These are phyloP conservation scores for Starmerella ratchasimensis DNA, from an alignment of 805 yeast species.

Conservation along the genomic window DNA sequence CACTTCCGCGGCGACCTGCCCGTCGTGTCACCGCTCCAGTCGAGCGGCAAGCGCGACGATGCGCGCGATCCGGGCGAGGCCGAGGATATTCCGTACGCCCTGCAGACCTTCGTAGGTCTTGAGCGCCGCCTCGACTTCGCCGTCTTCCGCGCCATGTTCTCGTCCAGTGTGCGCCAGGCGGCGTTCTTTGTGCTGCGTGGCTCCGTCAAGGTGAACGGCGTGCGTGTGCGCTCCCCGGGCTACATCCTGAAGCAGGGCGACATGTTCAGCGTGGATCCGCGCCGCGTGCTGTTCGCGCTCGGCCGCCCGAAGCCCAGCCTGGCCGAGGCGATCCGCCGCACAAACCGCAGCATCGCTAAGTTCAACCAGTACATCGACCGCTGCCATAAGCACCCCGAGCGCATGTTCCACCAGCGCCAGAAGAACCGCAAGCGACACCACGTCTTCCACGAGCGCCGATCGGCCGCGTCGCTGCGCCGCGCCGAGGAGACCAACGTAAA, in stretches of 20 bases:
- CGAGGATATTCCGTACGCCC: conserved; percentile 55
- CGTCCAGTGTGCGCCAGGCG: conserved; percentile 87
- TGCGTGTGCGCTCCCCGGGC: conserved; percentile 61
- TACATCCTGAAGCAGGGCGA: conserved; percentile 74
- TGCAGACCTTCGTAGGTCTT: conserved; percentile 78
- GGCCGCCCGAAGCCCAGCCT: conserved; percentile 75
- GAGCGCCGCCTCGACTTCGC: conserved; percentile 88
- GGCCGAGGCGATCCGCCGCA: conserved; percentile 51
- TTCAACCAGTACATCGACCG: conserved; percentile 63
- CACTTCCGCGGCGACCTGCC: conserved; percentile 55
- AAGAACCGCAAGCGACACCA: conserved; percentile 19
- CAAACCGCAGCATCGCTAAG: conserved; percentile 52
- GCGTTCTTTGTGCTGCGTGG: conserved; percentile 74
- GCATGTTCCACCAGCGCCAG: conserved; percentile 34
- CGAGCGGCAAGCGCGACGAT: conserved; percentile 11
- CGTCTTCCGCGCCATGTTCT: conserved; percentile 81
- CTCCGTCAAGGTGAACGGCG: conserved; percentile 74
- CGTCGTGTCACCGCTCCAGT: conserved; percentile 77
- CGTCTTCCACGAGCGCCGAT: conserved; percentile 16
- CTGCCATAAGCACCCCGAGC: conserved; percentile 44
- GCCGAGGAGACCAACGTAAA: conserved; percentile 35
- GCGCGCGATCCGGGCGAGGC: conserved; percentile 28
- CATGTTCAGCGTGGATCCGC: conserved; percentile 72
- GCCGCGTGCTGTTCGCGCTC: conserved; percentile 67
- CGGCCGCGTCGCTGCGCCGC: conserved; percentile 7